A percentile compares a stretch with the other conserved stretches of the same genome.
phyloP scores from a whole-genome alignment of 164 flowering plant genomes.

The Malania oleifera region DNA sequence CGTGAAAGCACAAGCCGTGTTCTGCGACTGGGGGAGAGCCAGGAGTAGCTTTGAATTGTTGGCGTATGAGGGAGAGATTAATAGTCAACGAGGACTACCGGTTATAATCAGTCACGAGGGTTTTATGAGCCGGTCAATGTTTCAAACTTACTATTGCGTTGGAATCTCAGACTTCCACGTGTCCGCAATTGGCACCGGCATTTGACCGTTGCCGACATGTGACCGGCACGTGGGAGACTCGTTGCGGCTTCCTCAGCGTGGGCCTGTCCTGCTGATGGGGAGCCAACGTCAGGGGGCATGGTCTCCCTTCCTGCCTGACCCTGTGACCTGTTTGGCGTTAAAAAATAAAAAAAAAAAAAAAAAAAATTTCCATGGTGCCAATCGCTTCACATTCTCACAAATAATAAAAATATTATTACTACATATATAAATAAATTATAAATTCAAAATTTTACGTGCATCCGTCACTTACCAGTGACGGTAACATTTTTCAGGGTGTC shows the following conservation, averaged over 20 bases:
- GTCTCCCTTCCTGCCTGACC: not conserved
- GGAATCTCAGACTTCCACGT: slow-evolving; percentile 24
- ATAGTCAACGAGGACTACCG: slow-evolving; percentile 16
- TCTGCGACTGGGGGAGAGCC: not conserved
- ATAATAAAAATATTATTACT: too few species aligned
- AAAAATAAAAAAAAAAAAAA: too few species aligned
- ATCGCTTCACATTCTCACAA: too few species aligned
- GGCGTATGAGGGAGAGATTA: too few species aligned
- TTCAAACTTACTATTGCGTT: slow-evolving; percentile 12
- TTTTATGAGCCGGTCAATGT: slow-evolving; percentile 18
- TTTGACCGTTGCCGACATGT: slow-evolving; percentile 33
- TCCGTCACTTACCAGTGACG: too few species aligned
- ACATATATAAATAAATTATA: too few species aligned
- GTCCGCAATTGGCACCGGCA: slow-evolving; percentile 29
- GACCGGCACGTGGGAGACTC: slow-evolving; percentile 23
- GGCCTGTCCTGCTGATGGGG: slow-evolving; percentile 6
- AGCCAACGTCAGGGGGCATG: slow-evolving; percentile 11
- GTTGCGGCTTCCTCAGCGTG: not conserved
- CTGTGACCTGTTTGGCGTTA: not conserved
- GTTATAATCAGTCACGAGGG: not conserved
- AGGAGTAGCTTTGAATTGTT: too few species aligned
- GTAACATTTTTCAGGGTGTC: too few species aligned
- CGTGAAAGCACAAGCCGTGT: not conserved
- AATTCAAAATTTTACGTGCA: too few species aligned
- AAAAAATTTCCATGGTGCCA: too few species aligned